A percentile compares a stretch with the other conserved stretches of the same genome.
phyloP scores from a whole-genome alignment of 208 protist genomes.

The Wallacemonas sp. region DNA sequence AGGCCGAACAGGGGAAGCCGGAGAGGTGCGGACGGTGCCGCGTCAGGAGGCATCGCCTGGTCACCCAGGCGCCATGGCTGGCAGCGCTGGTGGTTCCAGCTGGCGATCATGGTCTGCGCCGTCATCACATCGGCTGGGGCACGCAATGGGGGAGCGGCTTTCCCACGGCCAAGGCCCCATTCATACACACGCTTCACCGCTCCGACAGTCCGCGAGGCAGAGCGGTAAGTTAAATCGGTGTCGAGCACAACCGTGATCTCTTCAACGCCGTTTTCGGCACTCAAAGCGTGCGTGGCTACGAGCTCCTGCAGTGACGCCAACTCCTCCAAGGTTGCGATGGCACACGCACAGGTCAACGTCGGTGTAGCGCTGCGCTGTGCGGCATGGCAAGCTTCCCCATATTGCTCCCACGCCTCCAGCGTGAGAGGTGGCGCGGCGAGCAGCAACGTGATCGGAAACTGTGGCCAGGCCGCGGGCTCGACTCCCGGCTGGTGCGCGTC shows the following conservation, averaged over 20 bases:
- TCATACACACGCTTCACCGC: conserved; percentile 1
- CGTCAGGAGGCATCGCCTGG: too few species aligned
- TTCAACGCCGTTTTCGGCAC: conserved; percentile 13
- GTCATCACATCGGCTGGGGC: not conserved
- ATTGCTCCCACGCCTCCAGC: not conserved
- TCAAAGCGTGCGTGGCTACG: conserved; percentile 7
- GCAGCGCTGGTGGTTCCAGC: not conserved
- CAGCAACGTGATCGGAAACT: not conserved
- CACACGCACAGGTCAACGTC: conserved; percentile 15
- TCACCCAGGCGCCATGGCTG: not conserved
- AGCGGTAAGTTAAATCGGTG: conserved; percentile 15
- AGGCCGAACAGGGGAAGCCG: conserved; percentile 4
- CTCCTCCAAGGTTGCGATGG: conserved; percentile 13
- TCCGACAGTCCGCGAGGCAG: not conserved
- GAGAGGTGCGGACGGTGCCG: too few species aligned
- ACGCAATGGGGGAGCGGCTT: not conserved
- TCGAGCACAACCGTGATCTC: conserved; percentile 25
- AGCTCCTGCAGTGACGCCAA: conserved; percentile 18
- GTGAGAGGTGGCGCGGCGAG: not conserved
- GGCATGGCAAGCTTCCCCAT: not conserved
- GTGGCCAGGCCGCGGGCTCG: not conserved
- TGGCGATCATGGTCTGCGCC: conserved; percentile 4
- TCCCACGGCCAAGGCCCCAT: not conserved
- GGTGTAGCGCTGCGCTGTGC: conserved; percentile 8
- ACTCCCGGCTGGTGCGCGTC: not conserved